These are phyloP conservation scores for Metarhizium humberi DNA, from an alignment of 2,329 filamentous ascomycete genomes.

Conservation along the genomic window DNA sequence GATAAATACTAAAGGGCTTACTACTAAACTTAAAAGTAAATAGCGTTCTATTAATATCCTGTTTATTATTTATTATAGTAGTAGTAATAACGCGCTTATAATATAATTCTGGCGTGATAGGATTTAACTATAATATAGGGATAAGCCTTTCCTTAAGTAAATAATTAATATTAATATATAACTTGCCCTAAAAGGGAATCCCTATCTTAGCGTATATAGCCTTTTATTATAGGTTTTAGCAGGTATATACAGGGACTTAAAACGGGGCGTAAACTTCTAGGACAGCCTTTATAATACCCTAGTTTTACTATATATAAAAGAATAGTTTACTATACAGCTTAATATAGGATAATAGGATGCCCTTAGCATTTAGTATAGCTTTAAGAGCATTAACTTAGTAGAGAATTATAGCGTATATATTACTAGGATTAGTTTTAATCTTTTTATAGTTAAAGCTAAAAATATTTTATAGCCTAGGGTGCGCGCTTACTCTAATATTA, in stretches of 20 bases:
- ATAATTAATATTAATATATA: slow-evolving; percentile 16
- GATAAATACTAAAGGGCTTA: slow-evolving; percentile 7
- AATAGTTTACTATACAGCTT: slow-evolving; percentile 18
- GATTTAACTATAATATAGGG: slow-evolving; percentile 5
- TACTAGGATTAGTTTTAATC: slow-evolving; percentile 48
- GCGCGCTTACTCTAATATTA: slow-evolving; percentile 48
- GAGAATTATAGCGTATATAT: slow-evolving; percentile 45
- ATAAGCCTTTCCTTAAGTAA: slow-evolving; percentile 5
- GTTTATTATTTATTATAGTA: background rate
- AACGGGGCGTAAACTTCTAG: slow-evolving; percentile 17
- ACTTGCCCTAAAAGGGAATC: slow-evolving; percentile 9
- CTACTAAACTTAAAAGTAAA: slow-evolving; percentile 2
- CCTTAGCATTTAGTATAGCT: slow-evolving; percentile 48
- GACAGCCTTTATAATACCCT: slow-evolving; percentile 16
- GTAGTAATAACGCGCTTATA: slow-evolving; percentile 3
- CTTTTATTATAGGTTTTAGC: slow-evolving; percentile 12
- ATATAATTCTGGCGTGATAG: slow-evolving; percentile 7
- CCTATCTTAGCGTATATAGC: slow-evolving; percentile 11
- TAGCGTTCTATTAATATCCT: background rate
- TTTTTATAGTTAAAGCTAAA: slow-evolving; percentile 55
- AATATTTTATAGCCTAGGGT: slow-evolving; percentile 54
- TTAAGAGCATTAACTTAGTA: slow-evolving; percentile 57
- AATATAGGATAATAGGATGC: slow-evolving; percentile 47
- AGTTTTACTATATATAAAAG: slow-evolving; percentile 10
- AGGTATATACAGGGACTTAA: slow-evolving; percentile 12